A percentile compares a stretch with the other conserved stretches of the same genome.
Evolutionary conservation across 2,329 filamentous ascomycete genomes (phyloP).

Genomic region (Pseudogymnoascus sp.): DNA sequence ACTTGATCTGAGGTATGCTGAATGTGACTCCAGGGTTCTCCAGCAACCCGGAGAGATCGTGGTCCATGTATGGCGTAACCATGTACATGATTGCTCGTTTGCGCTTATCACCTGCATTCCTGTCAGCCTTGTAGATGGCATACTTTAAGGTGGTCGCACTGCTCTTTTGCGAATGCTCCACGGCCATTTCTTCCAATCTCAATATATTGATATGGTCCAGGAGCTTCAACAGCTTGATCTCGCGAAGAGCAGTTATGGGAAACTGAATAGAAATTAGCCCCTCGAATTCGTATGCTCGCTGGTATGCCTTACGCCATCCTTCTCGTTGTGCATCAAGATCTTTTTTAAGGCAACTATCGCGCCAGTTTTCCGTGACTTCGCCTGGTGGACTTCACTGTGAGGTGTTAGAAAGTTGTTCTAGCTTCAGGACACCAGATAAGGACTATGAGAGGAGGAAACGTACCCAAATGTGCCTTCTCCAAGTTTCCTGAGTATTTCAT

Average conservation of each 20-base stretch:
- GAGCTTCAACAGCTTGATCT: conserved; percentile 95
- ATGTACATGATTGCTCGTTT: conserved; percentile 91
- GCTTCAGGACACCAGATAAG: background rate
- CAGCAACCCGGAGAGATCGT: conserved; percentile 92
- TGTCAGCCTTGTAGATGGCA: conserved; percentile 21
- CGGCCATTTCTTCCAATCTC: conserved; percentile 88
- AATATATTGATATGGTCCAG: conserved; percentile 87
- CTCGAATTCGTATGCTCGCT: background rate
- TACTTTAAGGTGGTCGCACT: conserved; percentile 11
- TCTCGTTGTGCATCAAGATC: conserved; percentile 99
- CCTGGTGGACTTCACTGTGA: conserved; percentile 79
- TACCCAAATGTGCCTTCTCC: conserved; percentile 94
- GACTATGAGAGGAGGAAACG: conserved; percentile 24
- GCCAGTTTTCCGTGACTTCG: conserved; percentile 66
- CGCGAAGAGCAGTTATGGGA: conserved; percentile 93
- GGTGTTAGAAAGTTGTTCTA: conserved; percentile 10
- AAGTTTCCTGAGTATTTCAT: conserved; percentile 74
- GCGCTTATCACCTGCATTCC: conserved; percentile 58
- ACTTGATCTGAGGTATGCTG: conserved; percentile 88
- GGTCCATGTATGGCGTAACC: conserved; percentile 98
- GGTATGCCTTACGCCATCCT: conserved; percentile 65
- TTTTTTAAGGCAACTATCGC: conserved; percentile 86
- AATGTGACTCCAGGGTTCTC: conserved; percentile 90
- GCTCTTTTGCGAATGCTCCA: conserved; percentile 56
- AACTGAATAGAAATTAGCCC: conserved; percentile 47